phyloP scores from a whole-genome alignment of 805 yeast species.

The Schwanniomyces vanrijiae region DNA sequence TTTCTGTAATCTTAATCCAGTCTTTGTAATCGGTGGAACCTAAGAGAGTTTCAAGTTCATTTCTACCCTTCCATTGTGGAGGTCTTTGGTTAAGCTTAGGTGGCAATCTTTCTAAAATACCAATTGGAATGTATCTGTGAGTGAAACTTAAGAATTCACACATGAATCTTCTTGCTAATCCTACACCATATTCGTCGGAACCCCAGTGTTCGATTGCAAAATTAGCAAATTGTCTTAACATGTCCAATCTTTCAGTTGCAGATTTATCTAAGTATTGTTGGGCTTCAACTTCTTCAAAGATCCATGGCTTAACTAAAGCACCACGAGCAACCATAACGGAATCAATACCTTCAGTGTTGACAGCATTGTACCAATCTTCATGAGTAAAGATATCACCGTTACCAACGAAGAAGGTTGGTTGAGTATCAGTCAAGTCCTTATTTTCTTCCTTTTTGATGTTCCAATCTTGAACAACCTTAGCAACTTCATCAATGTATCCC shows the following conservation, averaged over 20 bases:
- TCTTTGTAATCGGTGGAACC: conserved; percentile 85
- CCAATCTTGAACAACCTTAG: conserved; percentile 60
- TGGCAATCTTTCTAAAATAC: conserved; percentile 85
- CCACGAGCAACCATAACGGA: conserved; percentile 98
- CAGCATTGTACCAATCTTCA: conserved; percentile 84
- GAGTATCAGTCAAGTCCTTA: conserved; percentile 56
- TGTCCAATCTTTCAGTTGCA: conserved; percentile 84
- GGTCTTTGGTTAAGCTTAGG: conserved; percentile 92
- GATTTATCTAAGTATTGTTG: conserved; percentile 88
- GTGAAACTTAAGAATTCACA: conserved; percentile 95
- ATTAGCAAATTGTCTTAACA: conserved; percentile 65
- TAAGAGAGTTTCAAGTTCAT: conserved; percentile 85
- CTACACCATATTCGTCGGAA: conserved; percentile 90
- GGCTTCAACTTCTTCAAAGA: conserved; percentile 90
- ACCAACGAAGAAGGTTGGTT: conserved; percentile 81
- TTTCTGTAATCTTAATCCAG: conserved; percentile 94
- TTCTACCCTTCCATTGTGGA: conserved; percentile 88
- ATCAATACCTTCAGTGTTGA: conserved; percentile 70
- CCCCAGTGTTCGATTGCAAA: conserved; percentile 98
- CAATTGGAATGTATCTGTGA: conserved; percentile 92
- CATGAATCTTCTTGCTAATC: conserved; percentile 81
- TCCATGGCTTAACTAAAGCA: conserved; percentile 98
- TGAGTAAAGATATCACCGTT: conserved; percentile 90
- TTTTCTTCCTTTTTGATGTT: conserved; percentile 56
- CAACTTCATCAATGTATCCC: conserved; percentile 81